Base-by-base conservation (phyloP, 148 eudicot genomes). In the Polygonum aviculare region DNA sequence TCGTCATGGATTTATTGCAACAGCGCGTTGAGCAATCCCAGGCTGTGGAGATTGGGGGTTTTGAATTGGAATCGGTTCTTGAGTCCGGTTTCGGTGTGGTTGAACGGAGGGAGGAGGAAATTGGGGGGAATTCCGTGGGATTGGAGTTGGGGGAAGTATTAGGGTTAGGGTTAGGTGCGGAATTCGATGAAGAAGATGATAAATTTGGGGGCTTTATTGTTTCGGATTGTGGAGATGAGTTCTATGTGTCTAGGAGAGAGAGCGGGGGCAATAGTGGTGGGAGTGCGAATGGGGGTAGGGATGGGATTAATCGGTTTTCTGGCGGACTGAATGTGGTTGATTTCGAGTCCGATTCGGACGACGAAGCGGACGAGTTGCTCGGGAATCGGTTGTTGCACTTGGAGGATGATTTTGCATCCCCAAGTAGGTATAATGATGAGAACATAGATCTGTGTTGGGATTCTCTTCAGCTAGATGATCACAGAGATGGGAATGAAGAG, bases 11-110 rank as follows among this genome's bases (percentile, higher is more conserved):
- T 50, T 75, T 88, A 76, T 75, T 86, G 19, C 82, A 85, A 50
- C 87, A 90, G 31, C 87, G 87, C 18, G 88, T 90, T 67, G 90
- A 90, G 77, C 82, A 82, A 60, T 82, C 90, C 63, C 81, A 69
- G 51, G n/a, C 77, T 8, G 52, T 51, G 14, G 78, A 47, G 21
- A 50, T 55, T 74, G 55, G 18, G 2, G 76, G 78, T 45, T 74
- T 75, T 33, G 74, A 38, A 38, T 77, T 80, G 15, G 85, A 76
- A 7, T 31, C n/a, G 49, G 72, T 72, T 19, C 77, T 49, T 79
- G 90, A 82, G 26, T 70, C 79, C 5, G 52, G 59, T 31, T 78
- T 84, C 39, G 81, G 86, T 9, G 60, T 82, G 10, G 78, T 81
- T 74, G 84, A 81, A 38, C 84, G 55, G 6, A 79, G 82, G 78